Base-by-base conservation (phyloP, 1,139 yeast genomes). In the Hansenula sp. region DNA sequence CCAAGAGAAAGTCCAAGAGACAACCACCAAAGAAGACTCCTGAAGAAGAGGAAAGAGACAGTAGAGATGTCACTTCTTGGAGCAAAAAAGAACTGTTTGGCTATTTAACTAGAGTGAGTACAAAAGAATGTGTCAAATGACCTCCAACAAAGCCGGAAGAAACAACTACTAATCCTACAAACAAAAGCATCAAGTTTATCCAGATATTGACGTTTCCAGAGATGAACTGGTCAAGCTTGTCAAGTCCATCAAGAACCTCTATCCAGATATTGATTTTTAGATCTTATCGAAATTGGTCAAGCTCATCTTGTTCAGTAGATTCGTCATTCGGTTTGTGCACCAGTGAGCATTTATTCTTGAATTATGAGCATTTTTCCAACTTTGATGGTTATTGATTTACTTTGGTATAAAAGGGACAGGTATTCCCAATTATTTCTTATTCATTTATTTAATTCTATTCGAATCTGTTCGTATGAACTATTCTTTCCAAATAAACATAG, bases 181-280 rank as follows among this genome's bases (percentile, higher is more conserved):
- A 12, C 16, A 18, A 13, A 29, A 51, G 54, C 47, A 51, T 37
- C 47, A 47, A 21, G 51, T 51, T 7, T 50, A 50, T 32, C 55
- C 55, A n/a, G 52, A 48, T 33, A 44, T 51, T 10, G 52, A 51
- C 11, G 46, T 48, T 16, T 30, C 19, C 3, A 25, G 27, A 28
- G 38, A 34, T 7, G 52, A 51, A 13, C 41, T 51, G n/a, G 17
- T 45, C 15, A 42, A 43, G 33, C 41, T 51, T 6, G 53, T 50
- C 21, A 47, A 28, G 4, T 33, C 37, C 1, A 40, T 33, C 5
- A 40, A 33, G 21, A 40, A 33, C n/a, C 16, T 41, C 7, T 41
- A 33, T 18, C 44, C 44, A 18, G 44, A 41, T 17, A 30, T 41
- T 18, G 40, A 41, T n/a, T 24, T 28, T 15, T 34, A 17, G 24